These are phyloP conservation scores for Dendrobium huoshanense DNA, from an alignment of 106 monocot species.

Conservation along the genomic window DNA sequence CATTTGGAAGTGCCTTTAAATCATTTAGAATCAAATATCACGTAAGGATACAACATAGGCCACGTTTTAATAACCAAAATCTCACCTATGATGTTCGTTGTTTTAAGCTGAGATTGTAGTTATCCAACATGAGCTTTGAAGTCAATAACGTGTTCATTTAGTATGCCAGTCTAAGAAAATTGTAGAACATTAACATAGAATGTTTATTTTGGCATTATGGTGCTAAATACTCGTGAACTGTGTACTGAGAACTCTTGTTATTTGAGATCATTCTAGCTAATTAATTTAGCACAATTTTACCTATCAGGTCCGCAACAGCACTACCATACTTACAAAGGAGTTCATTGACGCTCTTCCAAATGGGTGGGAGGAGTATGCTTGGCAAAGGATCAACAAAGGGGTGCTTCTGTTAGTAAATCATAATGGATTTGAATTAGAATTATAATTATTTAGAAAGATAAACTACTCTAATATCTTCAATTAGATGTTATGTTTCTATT, in stretches of 20 bases:
- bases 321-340: conserved; percentile 92
- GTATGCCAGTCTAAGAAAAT: not conserved
- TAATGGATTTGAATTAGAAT: not conserved
- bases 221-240: not conserved
- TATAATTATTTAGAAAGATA: not conserved
- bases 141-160: not conserved
- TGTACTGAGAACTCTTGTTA: not conserved
- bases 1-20: not conserved
- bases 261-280: not conserved
- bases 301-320: conserved; percentile 84
- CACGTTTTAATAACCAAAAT: not conserved
- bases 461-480: not conserved
- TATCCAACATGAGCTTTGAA: not conserved
- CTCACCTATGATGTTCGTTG: not conserved
- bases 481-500: not conserved
- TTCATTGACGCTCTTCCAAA: conserved; percentile 92
- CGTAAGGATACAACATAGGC: not conserved
- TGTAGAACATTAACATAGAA: not conserved
- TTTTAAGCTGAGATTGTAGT: not conserved
- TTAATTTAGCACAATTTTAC: not conserved
- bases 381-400: conserved; percentile 96
- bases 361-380: conserved; percentile 97
- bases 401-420: conserved; percentile 60
- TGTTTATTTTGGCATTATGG: not conserved
- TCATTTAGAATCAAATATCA: not conserved